phyloP scores from a whole-genome alignment of 805 yeast genomes.

The Lachancea fermentati region DNA sequence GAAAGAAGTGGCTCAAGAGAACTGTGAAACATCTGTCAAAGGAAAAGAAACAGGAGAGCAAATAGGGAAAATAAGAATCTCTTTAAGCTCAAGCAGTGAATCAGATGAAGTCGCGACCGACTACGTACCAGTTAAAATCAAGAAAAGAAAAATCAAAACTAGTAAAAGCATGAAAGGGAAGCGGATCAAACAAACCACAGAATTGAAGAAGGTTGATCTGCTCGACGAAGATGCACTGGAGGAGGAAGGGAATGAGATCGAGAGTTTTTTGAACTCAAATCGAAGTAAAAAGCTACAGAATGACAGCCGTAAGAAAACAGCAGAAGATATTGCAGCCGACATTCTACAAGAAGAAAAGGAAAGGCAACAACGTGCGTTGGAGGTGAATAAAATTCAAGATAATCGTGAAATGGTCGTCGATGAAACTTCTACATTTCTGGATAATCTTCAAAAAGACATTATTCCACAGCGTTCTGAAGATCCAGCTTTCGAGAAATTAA shows the following conservation, averaged over 20 bases:
- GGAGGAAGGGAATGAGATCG: constrained; percentile 36
- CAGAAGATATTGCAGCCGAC: constrained; percentile 33
- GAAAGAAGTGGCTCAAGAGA: neutral
- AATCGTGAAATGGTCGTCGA: constrained; percentile 34
- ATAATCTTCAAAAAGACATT: constrained; percentile 14
- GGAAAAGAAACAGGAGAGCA: constrained; percentile 6
- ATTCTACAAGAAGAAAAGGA: constrained; percentile 30
- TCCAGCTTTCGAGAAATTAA: constrained; percentile 1
- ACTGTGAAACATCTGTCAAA: too few relatives aligned
- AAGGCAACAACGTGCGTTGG: constrained; percentile 15
- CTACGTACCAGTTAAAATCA: constrained; percentile 38
- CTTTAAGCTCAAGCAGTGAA: constrained; percentile 14
- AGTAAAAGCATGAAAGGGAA: constrained; percentile 30
- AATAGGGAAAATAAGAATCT: constrained; percentile 17
- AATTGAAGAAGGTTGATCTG: constrained; percentile 33
- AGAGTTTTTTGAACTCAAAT: constrained; percentile 20
- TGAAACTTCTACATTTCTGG: constrained; percentile 34
- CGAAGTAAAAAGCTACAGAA: constrained; percentile 30
- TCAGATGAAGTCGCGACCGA: constrained; percentile 17
- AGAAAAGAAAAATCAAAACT: constrained; percentile 36
- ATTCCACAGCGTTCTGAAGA: neutral
- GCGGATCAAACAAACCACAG: constrained; percentile 27
- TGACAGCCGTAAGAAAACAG: constrained; percentile 23
- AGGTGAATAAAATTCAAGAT: constrained; percentile 16
- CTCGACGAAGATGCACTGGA: constrained; percentile 25